Conservation (phyloP, 2,329 filamentous ascomycete species). For the Aphanocladium album region DNA sequence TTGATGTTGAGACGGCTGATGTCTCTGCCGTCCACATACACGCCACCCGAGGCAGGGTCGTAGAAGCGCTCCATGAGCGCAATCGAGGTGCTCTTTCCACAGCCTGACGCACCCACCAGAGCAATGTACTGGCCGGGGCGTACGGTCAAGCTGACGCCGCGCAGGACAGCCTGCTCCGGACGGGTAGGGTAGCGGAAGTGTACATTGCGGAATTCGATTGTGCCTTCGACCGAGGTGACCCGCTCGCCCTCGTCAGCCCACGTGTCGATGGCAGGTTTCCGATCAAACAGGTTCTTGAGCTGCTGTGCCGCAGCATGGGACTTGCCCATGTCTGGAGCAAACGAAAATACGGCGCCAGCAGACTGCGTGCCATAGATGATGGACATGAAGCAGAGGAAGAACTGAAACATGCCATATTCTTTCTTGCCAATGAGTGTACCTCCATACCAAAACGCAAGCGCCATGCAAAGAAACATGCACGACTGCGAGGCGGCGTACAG, state of each 20-base stretch:
- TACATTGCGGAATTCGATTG: slow-evolving; percentile 84
- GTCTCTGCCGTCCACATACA: slow-evolving; percentile 79
- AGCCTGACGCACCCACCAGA: slow-evolving; percentile 88
- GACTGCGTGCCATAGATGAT: slow-evolving; percentile 91
- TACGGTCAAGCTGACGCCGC: slow-evolving; percentile 70
- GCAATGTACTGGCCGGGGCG: slow-evolving; percentile 80
- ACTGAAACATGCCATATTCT: slow-evolving; percentile 77
- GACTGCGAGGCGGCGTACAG: slow-evolving; percentile 85
- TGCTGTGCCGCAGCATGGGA: slow-evolving; percentile 77
- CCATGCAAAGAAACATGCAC: slow-evolving; percentile 75
- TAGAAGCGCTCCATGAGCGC: slow-evolving; percentile 92
- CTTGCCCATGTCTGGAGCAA: slow-evolving; percentile 89
- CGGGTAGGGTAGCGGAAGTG: slow-evolving; percentile 93
- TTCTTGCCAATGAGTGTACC: slow-evolving; percentile 65
- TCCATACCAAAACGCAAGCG: slow-evolving; percentile 90
- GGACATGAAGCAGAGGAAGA: slow-evolving; percentile 85
- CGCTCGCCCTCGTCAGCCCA: slow-evolving; percentile 67
- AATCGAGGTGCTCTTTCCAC: slow-evolving; percentile 92
- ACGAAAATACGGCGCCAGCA: slow-evolving; percentile 83
- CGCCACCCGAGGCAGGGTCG: slow-evolving; percentile 72
- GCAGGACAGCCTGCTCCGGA: slow-evolving; percentile 85
- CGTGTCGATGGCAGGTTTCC: slow-evolving; percentile 73
- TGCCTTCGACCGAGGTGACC: slow-evolving; percentile 63
- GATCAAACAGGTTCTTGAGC: slow-evolving; percentile 79
- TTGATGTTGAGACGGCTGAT: slow-evolving; percentile 78